phyloP scores from a whole-genome alignment of 495 filamentous ascomycete genomes.

The Extremus antarcticus region DNA sequence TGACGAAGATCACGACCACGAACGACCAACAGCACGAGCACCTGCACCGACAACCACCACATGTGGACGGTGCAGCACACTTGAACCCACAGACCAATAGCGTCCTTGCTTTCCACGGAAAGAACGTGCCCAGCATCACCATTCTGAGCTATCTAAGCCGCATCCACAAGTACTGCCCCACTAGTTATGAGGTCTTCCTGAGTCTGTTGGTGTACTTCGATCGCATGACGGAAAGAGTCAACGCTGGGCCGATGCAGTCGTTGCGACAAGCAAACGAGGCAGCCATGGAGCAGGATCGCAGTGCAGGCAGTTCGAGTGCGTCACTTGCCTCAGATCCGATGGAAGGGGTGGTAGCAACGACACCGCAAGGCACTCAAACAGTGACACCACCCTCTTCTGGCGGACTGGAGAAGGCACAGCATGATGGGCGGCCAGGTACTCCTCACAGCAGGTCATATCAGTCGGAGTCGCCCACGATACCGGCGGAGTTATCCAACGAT shows the following conservation, averaged over 20 bases:
- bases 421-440: constrained; percentile 18
- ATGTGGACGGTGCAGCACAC: constrained; percentile 49
- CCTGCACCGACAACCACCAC: constrained; percentile 58
- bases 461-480: constrained; percentile 21
- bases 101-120: constrained; percentile 97
- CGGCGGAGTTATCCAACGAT: constrained; percentile 31
- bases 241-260: constrained; percentile 49
- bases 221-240: constrained; percentile 95
- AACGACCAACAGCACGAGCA: constrained; percentile 91
- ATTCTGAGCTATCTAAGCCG: constrained; percentile 92
- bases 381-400: constrained; percentile 34
- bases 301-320: constrained; percentile 16
- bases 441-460: constrained; percentile 20
- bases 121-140: constrained; percentile 95
- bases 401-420: constrained; percentile 23
- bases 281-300: constrained; percentile 20
- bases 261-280: constrained; percentile 36
- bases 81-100: constrained; percentile 74
- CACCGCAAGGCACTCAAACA: constrained; percentile 21
- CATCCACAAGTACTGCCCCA: constrained; percentile 98
- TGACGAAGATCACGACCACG: constrained; percentile 96
- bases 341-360: constrained; percentile 15
- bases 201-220: constrained; percentile 96
- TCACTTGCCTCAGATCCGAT: constrained; percentile 20
- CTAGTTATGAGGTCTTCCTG: constrained; percentile 96